Base-by-base conservation (phyloP, 495 filamentous ascomycete genomes). In the Cudoniella acicularis region DNA sequence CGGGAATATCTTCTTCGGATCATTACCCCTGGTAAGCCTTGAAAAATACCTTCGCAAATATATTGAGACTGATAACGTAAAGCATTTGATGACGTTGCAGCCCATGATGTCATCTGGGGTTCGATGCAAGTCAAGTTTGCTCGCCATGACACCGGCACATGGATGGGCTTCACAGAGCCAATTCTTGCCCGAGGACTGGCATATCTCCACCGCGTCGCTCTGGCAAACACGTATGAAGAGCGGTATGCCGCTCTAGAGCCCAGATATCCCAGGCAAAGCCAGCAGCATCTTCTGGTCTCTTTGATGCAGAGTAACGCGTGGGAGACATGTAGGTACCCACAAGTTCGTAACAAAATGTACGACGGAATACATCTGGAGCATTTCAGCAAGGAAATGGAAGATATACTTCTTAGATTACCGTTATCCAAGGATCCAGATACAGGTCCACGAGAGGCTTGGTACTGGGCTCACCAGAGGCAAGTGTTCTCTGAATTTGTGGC, bases 381-480 rank as follows among this genome's bases (percentile, higher is more conserved):
- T 21, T 50, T 6, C 30, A 13, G 30, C 6, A 4, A 36, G 6
- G 30, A 50, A 20, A 10, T 10, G 21, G 48, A 47, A 23, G 40
- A 47, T 22, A 16, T 25, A 25, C 21, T 47, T 21, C 27, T 56
- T 27, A 16, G 6, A 13, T 3, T 41, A 2, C 25, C 56, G 18
- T 52, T 52, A n/a, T 51, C 17, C n/a, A 3, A 26, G 18, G 56
- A 59, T 20, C 8, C 9, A 2, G 56, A 59, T 30, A 43, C 56
- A 20, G 56, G 48, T 17, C 56, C 56, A 10, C 17, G 22, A 11
- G 47, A 59, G 3, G 46, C 56, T 17, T 59, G 48, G 56, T 10
- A n/a, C 23, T 45, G 21, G 40, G 49, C 49, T 10, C 57, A 53
- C 26, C 16, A 48, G 49, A 9, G 23, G n/a, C 22, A n/a, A n/a